Evolutionary conservation across 305 asterid species (phyloP).

Genomic region (Solanum chacoense): DNA sequence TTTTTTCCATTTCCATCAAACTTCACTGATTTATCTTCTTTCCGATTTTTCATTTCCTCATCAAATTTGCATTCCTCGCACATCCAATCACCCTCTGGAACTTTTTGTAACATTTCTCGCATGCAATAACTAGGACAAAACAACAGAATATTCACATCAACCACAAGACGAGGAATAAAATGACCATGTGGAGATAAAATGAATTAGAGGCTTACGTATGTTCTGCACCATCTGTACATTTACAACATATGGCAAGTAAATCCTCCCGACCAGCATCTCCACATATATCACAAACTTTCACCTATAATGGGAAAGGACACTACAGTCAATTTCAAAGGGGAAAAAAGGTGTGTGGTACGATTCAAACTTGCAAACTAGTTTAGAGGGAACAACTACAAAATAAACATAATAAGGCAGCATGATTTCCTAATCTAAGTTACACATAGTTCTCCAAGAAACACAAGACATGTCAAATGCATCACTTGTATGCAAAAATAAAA

Average conservation of each 20-base stretch:
- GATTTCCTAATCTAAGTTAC: background rate
- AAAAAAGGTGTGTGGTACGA: background rate
- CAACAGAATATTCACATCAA: constrained; percentile 5
- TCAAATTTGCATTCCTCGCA: constrained; percentile 74
- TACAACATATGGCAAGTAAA: constrained; percentile 76
- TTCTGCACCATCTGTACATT: constrained; percentile 93
- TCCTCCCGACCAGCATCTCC: constrained; percentile 94
- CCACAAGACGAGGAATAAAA: background rate
- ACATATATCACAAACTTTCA: constrained; percentile 91
- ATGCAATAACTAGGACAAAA: constrained; percentile 72
- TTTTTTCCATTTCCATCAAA: constrained; percentile 40
- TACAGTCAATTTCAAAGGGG: background rate
- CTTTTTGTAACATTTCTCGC: constrained; percentile 57
- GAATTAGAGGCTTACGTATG: constrained; percentile 62
- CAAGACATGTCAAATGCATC: background rate
- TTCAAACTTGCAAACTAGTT: background rate
- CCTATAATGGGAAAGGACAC: constrained; percentile 34
- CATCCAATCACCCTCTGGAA: constrained; percentile 83
- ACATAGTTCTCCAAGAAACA: background rate
- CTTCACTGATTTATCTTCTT: constrained; percentile 34
- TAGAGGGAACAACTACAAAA: background rate
- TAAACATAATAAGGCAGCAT: background rate
- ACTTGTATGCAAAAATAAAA: background rate
- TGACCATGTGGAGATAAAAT: background rate
- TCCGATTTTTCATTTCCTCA: constrained; percentile 32